Base-by-base conservation (phyloP, 1,284 basidiomycete species). In the Pseudozyma flocculosa region DNA sequence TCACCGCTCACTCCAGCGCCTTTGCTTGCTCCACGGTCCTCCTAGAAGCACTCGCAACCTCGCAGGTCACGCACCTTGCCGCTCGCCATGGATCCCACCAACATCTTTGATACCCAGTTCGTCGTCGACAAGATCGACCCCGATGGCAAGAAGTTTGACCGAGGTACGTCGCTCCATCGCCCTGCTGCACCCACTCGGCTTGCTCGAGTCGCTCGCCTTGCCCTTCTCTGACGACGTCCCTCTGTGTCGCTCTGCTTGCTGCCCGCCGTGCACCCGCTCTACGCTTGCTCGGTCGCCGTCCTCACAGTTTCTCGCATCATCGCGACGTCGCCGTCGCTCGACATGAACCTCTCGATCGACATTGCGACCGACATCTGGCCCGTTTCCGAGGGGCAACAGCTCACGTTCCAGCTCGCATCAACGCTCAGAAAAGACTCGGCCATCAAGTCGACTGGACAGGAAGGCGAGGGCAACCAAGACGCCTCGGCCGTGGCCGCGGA, bases 111-210 rank as follows among this genome's bases (percentile, higher is more conserved):
- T 54, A 69, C 74, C 41, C 73, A 75, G 44, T 76, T 78, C 40
- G 61, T 68, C 49, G 64, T 78, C 47, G 66, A 54, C 40, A 59
- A 70, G 50, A 75, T 78, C 53, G 75, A 78, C 45, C 75, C 75
- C 14, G 79, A 94, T 76, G 94, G 95, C 49, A 95, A 90, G 82
- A 96, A 94, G 80, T 96, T 95, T 70, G 93, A 96, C 80, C 83
- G 93, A 87, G 93, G 93, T 93, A 37, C 11, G 58, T 50, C 17
- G 15, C 15, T 23, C 34, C 18, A 5, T n/a, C 15, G 8, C 4
- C 11, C 21, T 17, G 37, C 30, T 47, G n/a, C n/a, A n/a, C n/a
- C n/a, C n/a, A n/a, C n/a, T n/a, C n/a, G n/a, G n/a, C n/a, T n/a
- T n/a, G n/a, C n/a, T n/a, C n/a, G n/a, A n/a, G n/a, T n/a, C n/a